These are phyloP conservation scores for Phytophthora pini DNA, from an alignment of 352 stramenopile genomes.

Conservation along the genomic window DNA sequence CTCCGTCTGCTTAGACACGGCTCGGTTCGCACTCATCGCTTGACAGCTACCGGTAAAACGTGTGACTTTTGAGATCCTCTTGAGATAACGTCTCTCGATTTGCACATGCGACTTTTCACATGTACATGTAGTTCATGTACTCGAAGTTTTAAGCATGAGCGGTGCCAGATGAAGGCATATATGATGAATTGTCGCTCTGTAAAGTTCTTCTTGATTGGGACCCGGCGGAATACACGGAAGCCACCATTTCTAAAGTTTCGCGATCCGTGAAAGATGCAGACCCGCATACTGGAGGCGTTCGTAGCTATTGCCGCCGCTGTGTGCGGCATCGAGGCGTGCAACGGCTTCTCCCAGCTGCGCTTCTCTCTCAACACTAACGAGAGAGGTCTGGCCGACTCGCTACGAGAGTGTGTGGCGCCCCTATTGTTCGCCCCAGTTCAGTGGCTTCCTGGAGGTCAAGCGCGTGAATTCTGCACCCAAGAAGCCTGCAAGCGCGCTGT, in stretches of 20 bases:
- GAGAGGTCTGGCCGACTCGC: slow-evolving; percentile 18
- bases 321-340: slow-evolving; percentile 12
- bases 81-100: not conserved
- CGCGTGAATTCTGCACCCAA: slow-evolving; percentile 50
- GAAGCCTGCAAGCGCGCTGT: slow-evolving; percentile 39
- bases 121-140: not conserved
- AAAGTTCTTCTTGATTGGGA: not conserved
- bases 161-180: not conserved
- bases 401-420: slow-evolving; percentile 32
- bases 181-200: not conserved
- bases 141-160: not conserved
- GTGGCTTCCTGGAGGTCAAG: slow-evolving; percentile 35
- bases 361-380: slow-evolving; percentile 24
- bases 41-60: too few species aligned
- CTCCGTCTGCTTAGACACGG: slow-evolving; percentile 61
- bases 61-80: not conserved
- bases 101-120: slow-evolving; percentile 1
- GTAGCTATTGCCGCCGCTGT: not conserved
- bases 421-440: slow-evolving; percentile 48
- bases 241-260: slow-evolving; percentile 25
- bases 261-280: slow-evolving; percentile 10
- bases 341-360: slow-evolving; percentile 34
- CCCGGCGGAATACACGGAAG: not conserved
- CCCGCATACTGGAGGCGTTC: slow-evolving; percentile 12
- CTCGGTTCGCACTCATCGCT: slow-evolving; percentile 73